Evolutionary conservation across 2,329 filamentous ascomycete genomes (phyloP), one percentile per base, ranked within the genome.

Genomic region (Aspergillus sp.): DNA sequence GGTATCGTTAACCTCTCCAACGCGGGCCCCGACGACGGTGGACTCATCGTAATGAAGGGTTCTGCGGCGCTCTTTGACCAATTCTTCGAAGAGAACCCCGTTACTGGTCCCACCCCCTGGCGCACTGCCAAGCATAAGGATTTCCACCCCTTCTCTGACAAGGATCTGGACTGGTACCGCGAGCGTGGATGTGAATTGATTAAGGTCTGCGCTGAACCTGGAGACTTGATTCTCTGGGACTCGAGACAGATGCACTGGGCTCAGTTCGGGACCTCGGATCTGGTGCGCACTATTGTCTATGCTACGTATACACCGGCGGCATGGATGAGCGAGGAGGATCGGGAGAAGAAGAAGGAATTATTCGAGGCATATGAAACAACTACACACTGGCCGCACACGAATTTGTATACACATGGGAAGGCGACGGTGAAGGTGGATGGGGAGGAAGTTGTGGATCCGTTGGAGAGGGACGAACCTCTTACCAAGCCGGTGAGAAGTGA

Each of bases 221-320:
- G 52, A 3, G 52, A 54, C n/a, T 25, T 54, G 38, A 54, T 54
- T 15, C 39, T 54, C 15, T 54, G 52, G 52, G 52, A 54, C 52
- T 54, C 52, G 38, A 41, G 52, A n/a, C 52, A 54, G 52, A 42
- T 54, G n/a, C 52, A 54, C 23, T 54, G 52, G 52, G 52, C 52
- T 8, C 52, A 32, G 38, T 54, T 54, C 27, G 52, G 52, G 2
- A 39, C 30, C 23, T 54, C 52, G n/a, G 52, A 54, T 10, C n/a
- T 54, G 3, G 52, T 54, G 52, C 52, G 52, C 10, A 44, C 52
- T 8, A 54, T 54, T 21, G 52, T 54, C 4, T 54, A 54, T 32
- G 38, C 38, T 15, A 54, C 52, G 8, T 54, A 54, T 38, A 54
- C 52, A 25, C 52, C 52, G 8, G 52, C 52, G 15, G 25, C 15